Evolutionary conservation across 192 early-diverging fungal species (phyloP), one percentile per base, ranked within the genome.

Genomic region (Chytriomyces sp.): DNA sequence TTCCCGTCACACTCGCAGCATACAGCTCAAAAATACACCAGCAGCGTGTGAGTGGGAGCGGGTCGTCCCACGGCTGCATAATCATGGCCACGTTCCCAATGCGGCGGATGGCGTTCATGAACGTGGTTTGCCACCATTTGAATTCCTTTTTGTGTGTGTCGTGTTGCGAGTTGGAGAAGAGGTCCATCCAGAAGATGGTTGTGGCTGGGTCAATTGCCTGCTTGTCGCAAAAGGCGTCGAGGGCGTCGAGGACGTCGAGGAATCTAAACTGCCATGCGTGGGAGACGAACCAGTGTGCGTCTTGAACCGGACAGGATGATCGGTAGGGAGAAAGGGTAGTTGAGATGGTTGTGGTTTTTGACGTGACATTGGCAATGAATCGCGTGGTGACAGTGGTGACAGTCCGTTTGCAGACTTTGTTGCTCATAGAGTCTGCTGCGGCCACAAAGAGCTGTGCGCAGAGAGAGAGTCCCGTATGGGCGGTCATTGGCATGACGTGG

Each of bases 181-280:
- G n/a, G 52, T 77, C 76, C 36, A 77, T 58, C 76, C 76, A 77
- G 5, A 77, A 8, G 34, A 72, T 28, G 6, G 53, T 32, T 5
- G 17, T 25, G 64, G 39, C 37, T 10, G 75, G 28, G 22, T 62
- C 39, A 22, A 25, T 22, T 5, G 7, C 31, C 19, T 44, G 33
- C 26, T 59, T 64, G 14, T 30, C 19, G 49, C 72, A 56, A 53
- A 77, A 77, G 4, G 4, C 12, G 56, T 58, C 37, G 25, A 77
- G n/a, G 4, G 75, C 63, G 30, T 72, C 62, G 5, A 77, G 26
- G 19, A 77, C 37, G 22, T 77, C 76, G 31, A 73, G n/a, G 37
- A 77, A 77, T n/a, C 6, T 19, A 63, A 73, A 77, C 55, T 73
- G 4, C 76, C 76, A 77, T 5, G 58, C 73, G 59, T 77, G 76